Evolutionary conservation across 345 rosid species (phyloP).

Genomic region (Eucalyptus victrix): DNA sequence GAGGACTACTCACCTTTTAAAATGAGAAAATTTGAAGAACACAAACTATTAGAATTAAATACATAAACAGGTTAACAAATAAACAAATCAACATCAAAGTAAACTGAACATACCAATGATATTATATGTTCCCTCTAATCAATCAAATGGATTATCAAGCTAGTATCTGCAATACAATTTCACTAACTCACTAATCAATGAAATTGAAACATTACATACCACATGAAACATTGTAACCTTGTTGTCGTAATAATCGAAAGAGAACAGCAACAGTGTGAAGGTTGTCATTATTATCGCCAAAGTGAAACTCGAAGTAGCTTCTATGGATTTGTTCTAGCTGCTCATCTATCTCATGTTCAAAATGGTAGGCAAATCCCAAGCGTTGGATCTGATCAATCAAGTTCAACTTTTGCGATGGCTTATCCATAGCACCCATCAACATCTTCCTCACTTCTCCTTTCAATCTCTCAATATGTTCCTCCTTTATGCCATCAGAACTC

Average conservation of each 20-base stretch:
- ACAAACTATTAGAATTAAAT: not conserved
- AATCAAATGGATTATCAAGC: not conserved
- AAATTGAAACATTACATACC: not conserved
- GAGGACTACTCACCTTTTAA: not conserved
- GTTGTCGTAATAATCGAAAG: conserved; percentile 14
- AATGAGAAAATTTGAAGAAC: not conserved
- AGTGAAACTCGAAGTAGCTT: not conserved
- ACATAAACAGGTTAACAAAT: not conserved
- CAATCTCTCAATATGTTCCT: not conserved
- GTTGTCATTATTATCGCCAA: not conserved
- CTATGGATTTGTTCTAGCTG: not conserved
- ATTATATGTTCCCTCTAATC: not conserved
- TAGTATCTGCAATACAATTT: not conserved
- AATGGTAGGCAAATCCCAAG: conserved; percentile 9
- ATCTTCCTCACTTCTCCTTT: conserved; percentile 8
- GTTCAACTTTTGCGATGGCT: not conserved
- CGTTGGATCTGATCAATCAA: conserved; percentile 16
- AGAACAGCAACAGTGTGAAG: not conserved
- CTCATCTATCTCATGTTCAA: conserved; percentile 2
- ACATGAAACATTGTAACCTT: not conserved
- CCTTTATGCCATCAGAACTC: not conserved
- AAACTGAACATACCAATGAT: not conserved
- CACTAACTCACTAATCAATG: not conserved
- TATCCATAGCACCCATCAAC: not conserved
- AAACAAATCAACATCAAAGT: not conserved